Conservation (phyloP, 108 stramenopile species). For the Skeletonema costatum region DNA sequence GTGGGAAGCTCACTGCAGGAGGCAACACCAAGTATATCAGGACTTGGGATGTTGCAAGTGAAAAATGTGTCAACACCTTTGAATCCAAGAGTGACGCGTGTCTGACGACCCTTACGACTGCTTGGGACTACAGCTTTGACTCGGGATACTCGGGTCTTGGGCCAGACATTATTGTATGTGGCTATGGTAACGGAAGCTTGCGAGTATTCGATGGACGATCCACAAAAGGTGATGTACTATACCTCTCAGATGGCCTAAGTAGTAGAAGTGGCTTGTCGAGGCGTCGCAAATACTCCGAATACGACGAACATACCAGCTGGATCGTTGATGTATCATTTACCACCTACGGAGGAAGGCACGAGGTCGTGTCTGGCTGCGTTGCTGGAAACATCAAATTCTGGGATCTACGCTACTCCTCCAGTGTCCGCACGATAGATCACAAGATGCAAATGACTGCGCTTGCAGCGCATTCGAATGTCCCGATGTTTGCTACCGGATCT, state of each 20-base stretch:
- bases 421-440: conserved; percentile 66
- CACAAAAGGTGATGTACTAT: conserved; percentile 14
- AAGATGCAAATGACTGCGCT: conserved; percentile 95
- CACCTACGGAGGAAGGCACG: conserved; percentile 62
- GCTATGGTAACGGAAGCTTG: conserved; percentile 88
- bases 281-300: conserved; percentile 33
- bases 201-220: conserved; percentile 87
- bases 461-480: conserved; percentile 87
- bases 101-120: conserved; percentile 84
- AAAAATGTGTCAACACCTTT: conserved; percentile 62
- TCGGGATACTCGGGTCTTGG: conserved; percentile 64
- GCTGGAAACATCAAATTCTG: conserved; percentile 89
- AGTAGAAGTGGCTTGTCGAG: conserved; percentile 13
- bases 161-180: conserved; percentile 82
- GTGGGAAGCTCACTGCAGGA: conserved; percentile 78
- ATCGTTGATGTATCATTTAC: conserved; percentile 82
- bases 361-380: conserved; percentile 86
- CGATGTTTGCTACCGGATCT: conserved; percentile 90
- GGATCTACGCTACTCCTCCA: conserved; percentile 84
- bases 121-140: conserved; percentile 60
- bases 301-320: conserved; percentile 82
- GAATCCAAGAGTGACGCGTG: conserved; percentile 63
- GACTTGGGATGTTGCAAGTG: conserved; percentile 92
- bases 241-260: conserved; percentile 12
- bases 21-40: conserved; percentile 77